Evolutionary conservation across 306 rosid species (phyloP).

Genomic region (Prosopis cineraria): DNA sequence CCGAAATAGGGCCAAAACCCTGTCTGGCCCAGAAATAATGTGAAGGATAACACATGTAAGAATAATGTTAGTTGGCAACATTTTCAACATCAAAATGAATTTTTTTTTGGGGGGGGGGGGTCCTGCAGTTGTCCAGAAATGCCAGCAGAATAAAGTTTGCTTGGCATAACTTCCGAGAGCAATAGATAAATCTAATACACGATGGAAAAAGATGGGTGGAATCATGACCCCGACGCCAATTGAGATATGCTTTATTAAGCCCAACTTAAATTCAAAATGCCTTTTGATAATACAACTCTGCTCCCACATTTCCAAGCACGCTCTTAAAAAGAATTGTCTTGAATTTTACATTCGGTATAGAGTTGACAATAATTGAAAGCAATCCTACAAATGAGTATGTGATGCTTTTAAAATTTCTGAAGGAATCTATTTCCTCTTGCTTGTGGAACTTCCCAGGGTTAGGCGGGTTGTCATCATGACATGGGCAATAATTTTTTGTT

Average conservation of each 20-base stretch:
- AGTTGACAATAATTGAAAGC: conserved; percentile 30
- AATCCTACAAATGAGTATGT: conserved; percentile 15
- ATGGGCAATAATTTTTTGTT: background rate
- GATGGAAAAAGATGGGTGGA: conserved; percentile 36
- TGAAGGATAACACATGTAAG: conserved; percentile 31
- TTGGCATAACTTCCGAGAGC: conserved; percentile 45
- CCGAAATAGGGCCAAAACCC: conserved; percentile 43
- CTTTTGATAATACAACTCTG: conserved; percentile 29
- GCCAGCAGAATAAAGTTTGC: conserved; percentile 45
- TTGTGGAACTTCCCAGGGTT: conserved; percentile 8
- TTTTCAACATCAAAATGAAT: conserved; percentile 48
- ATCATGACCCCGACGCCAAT: conserved; percentile 43
- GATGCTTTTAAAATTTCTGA: background rate
- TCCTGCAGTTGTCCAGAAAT: conserved; percentile 33
- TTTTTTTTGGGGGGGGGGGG: conserved; percentile 18
- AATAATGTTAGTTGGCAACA: conserved; percentile 21
- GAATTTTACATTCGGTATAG: conserved; percentile 21
- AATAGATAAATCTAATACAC: conserved; percentile 40
- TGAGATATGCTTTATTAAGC: conserved; percentile 27
- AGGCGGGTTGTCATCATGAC: conserved; percentile 29
- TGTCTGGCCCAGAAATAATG: conserved; percentile 47
- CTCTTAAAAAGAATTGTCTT: conserved; percentile 21
- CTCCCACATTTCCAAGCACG: conserved; percentile 45
- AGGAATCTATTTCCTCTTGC: conserved; percentile 15
- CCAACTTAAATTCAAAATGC: conserved; percentile 40